Percentiles rank a stretch among this genome's conserved stretches.
Evolutionary conservation across 1,139 yeast genomes (phyloP).

Genomic region (Tardiomyces blankii): DNA sequence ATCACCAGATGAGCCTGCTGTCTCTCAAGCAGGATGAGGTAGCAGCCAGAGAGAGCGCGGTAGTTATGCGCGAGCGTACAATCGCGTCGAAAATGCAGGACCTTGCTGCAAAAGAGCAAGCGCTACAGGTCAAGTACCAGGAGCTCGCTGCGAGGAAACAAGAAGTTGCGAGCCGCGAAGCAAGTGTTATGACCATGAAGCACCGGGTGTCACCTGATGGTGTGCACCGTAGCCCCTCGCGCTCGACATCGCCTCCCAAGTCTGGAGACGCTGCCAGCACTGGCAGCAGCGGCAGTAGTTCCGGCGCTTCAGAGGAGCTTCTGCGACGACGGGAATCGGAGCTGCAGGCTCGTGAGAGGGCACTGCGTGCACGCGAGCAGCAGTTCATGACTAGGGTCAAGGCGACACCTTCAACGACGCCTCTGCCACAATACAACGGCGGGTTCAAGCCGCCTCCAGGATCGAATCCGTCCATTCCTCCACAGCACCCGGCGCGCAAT

Average conservation of each 20-base stretch:
- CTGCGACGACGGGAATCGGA: background rate
- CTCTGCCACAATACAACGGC: background rate
- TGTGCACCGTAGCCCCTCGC: slow-evolving; percentile 4
- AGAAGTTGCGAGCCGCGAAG: background rate
- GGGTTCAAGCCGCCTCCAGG: background rate
- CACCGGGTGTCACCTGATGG: background rate
- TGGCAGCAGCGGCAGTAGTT: slow-evolving; percentile 4
- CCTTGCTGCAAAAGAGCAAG: background rate
- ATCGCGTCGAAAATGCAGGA: background rate
- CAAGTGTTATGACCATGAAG: background rate
- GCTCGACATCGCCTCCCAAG: slow-evolving; percentile 6
- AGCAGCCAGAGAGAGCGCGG: background rate
- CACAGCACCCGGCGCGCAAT: background rate
- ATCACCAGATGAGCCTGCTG: background rate
- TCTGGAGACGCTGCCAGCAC: slow-evolving; percentile 5
- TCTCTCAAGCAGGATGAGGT: background rate
- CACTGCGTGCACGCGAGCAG: background rate
- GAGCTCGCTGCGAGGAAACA: background rate
- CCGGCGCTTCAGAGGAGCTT: background rate
- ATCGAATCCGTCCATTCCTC: background rate
- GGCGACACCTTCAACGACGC: background rate
- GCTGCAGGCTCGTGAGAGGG: background rate
- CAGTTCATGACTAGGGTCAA: background rate
- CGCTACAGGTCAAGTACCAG: background rate
- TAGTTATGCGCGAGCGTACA: background rate